These are phyloP conservation scores for Trichoderma arundinaceum DNA, from an alignment of 2,329 filamentous ascomycete genomes.

Conservation along the genomic window DNA sequence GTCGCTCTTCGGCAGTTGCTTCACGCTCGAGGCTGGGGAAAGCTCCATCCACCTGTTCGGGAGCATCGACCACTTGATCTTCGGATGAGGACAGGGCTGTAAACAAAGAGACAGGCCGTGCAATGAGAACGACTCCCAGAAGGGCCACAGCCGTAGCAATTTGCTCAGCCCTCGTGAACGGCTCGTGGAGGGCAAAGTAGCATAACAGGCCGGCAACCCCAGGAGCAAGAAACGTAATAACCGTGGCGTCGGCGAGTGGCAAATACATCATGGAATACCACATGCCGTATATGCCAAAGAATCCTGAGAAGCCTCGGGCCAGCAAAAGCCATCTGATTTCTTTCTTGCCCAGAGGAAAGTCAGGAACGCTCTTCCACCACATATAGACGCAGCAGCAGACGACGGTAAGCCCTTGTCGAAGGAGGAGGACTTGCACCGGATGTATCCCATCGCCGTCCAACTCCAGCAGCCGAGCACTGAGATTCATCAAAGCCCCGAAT, in stretches of 20 bases:
- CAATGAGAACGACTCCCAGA: slow-evolving; percentile 81
- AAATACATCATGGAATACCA: slow-evolving; percentile 74
- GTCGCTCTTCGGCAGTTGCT: slow-evolving; percentile 66
- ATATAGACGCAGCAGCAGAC: slow-evolving; percentile 73
- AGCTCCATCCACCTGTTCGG: slow-evolving; percentile 21
- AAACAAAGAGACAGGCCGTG: slow-evolving; percentile 69
- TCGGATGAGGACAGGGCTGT: slow-evolving; percentile 31
- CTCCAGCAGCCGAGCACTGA: slow-evolving; percentile 77
- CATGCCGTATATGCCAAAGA: slow-evolving; percentile 79
- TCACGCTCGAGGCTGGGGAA: slow-evolving; percentile 46
- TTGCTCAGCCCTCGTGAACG: slow-evolving; percentile 78
- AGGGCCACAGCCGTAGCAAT: slow-evolving; percentile 77
- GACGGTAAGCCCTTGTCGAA: slow-evolving; percentile 76
- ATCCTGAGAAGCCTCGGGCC: slow-evolving; percentile 71
- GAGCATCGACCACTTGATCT: slow-evolving; percentile 34
- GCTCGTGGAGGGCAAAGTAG: slow-evolving; percentile 74
- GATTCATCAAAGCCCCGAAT: slow-evolving; percentile 86
- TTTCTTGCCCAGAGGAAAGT: slow-evolving; percentile 72
- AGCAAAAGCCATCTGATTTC: slow-evolving; percentile 72
- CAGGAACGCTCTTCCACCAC: slow-evolving; percentile 69
- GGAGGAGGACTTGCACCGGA: slow-evolving; percentile 84
- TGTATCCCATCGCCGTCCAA: slow-evolving; percentile 74
- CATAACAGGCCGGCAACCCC: slow-evolving; percentile 81
- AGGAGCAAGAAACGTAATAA: slow-evolving; percentile 85
- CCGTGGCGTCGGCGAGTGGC: slow-evolving; percentile 83